Percentiles rank a stretch among this genome's conserved stretches.
These are phyloP conservation scores for Hortiboletus rubellus DNA, from an alignment of 1,284 basidiomycete genomes.

Conservation along the genomic window DNA sequence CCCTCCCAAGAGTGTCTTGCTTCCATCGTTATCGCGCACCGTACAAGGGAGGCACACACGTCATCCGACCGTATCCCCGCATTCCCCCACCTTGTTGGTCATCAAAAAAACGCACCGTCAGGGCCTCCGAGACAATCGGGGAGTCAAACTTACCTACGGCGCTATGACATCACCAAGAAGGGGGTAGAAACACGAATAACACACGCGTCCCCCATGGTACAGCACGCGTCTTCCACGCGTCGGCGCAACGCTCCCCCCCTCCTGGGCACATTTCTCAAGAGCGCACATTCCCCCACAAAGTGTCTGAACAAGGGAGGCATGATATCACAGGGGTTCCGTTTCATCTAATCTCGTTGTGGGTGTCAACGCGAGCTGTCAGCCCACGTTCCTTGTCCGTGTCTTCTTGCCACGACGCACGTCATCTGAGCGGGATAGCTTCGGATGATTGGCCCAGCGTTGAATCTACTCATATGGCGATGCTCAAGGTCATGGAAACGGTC, in stretches of 20 bases:
- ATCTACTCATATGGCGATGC: not conserved
- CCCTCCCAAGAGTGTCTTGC: not conserved
- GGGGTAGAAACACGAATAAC: slow-evolving; percentile 13
- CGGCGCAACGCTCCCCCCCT: slow-evolving; percentile 13
- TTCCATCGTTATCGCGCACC: slow-evolving; percentile 6
- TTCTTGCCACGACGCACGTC: not conserved
- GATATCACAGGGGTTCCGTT: slow-evolving; percentile 14
- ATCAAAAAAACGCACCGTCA: slow-evolving; percentile 16
- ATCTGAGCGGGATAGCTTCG: not conserved
- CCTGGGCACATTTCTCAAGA: not conserved
- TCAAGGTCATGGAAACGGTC: slow-evolving; percentile 1
- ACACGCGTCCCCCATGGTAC: slow-evolving; percentile 31
- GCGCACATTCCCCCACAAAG: slow-evolving; percentile 4
- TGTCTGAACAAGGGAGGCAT: slow-evolving; percentile 4
- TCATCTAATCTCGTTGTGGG: not conserved
- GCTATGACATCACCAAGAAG: slow-evolving; percentile 21
- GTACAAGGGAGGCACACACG: slow-evolving; percentile 11
- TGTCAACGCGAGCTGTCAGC: slow-evolving; percentile 4
- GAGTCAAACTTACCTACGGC: slow-evolving; percentile 5
- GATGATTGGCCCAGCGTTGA: not conserved
- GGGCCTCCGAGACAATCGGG: slow-evolving; percentile 20
- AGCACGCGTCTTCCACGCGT: slow-evolving; percentile 30
- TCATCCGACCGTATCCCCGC: slow-evolving; percentile 23
- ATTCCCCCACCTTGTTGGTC: slow-evolving; percentile 15
- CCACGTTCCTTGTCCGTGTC: slow-evolving; percentile 16